Percentiles rank a stretch among this genome's conserved stretches.
Evolutionary conservation across 257 asterid genomes (phyloP).

Genomic region (Ocimum tenuiflorum): DNA sequence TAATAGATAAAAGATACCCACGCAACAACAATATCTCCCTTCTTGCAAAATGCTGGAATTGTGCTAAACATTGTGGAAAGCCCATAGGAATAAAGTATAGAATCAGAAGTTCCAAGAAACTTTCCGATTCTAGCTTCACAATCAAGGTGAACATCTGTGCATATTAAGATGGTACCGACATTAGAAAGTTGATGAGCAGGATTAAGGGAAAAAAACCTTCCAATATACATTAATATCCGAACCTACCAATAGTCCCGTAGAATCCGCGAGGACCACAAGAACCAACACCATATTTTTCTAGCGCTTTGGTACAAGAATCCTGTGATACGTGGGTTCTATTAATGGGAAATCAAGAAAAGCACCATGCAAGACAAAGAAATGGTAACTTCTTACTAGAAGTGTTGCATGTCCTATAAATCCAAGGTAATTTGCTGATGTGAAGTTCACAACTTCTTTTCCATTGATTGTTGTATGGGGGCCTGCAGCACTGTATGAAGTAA

Average conservation of each 20-base stretch:
- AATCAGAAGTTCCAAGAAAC: conserved; percentile 88
- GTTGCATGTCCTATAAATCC: conserved; percentile 76
- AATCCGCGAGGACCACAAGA: conserved; percentile 99
- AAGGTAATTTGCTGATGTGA: conserved; percentile 88
- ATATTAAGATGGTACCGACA: neutral
- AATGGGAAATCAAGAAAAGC: conserved; percentile 11
- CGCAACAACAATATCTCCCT: conserved; percentile 88
- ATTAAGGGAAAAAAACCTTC: conserved; percentile 1
- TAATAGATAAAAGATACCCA: conserved; percentile 29
- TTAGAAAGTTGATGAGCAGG: neutral
- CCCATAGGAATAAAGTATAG: conserved; percentile 85
- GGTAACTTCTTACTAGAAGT: conserved; percentile 46
- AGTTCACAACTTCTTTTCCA: conserved; percentile 72
- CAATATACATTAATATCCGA: neutral
- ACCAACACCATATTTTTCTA: conserved; percentile 98
- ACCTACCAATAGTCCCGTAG: conserved; percentile 93
- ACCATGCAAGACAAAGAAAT: too few relatives aligned
- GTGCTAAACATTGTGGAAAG: conserved; percentile 97
- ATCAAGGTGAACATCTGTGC: conserved; percentile 92
- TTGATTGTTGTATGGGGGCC: conserved; percentile 73
- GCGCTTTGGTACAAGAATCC: conserved; percentile 81
- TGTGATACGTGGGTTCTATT: conserved; percentile 22
- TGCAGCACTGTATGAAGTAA: conserved; percentile 70
- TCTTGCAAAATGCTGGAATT: conserved; percentile 94
- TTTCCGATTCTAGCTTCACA: conserved; percentile 88